Evolutionary conservation across 2,329 filamentous ascomycete species (phyloP), one percentile per base, ranked within the genome.

Genomic region (Microsporum canis): DNA sequence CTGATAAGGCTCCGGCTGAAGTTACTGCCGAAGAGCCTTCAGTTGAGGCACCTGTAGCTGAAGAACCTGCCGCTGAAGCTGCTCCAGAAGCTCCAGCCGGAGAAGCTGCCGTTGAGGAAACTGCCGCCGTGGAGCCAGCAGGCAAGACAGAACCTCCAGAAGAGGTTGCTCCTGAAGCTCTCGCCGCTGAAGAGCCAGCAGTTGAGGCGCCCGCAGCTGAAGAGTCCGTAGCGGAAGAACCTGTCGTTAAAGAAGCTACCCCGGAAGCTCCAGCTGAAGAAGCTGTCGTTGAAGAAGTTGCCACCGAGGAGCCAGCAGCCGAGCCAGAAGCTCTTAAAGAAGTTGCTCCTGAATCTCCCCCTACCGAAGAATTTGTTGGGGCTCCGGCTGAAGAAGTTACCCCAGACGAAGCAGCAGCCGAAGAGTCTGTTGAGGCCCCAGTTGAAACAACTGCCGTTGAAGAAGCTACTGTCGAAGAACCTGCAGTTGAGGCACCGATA

Each of bases 1-100:
- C 63, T 10, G 53, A 39, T 38, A 59, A 65, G 41, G 23, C 63
- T 62, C 23, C 63, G 38, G 66, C 67, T 61, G 61, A 66, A 53
- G 56, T 62, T 27, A 61, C 66, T 39, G 57, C 57, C 4, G 65
- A 66, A 59, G 65, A 65, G 8, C 12, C 59, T n/a, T 8, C 58
- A 1, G 31, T 39, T 10, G 62, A 68, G 59, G 62, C 65, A 34
- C 23, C 62, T 14, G 59, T 51, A 31, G 4, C 47, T 53, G 61
- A 62, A 59, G 64, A 63, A 23, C 14, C 56, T 8, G 55, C 17
- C 17, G 17, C 17, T 23, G 17, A 23, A 23, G 17, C 17, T 23
- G 17, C 17, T 23, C 17, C 17, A 23, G 17, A 23, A 23, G 17
- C 17, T 23, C 17, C 55, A 17, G 31, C 33, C 17, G 53, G 10